phyloP scores from a whole-genome alignment of 352 stramenopile genomes.

The Phytopythium boreale region DNA sequence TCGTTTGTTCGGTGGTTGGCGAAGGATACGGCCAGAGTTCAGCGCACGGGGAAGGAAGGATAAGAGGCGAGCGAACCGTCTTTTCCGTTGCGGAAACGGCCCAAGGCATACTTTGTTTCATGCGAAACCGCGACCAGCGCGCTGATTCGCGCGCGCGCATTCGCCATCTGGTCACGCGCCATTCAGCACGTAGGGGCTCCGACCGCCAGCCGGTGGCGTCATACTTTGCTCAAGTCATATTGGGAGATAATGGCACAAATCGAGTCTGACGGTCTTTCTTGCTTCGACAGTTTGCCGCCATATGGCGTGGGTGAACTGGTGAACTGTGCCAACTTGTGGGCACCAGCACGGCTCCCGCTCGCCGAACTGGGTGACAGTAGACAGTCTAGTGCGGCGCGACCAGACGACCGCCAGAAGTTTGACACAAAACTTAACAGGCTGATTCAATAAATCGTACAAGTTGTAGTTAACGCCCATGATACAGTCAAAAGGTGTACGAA shows the following conservation, averaged over 20 bases:
- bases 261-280: no score
- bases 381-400: background rate
- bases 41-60: background rate
- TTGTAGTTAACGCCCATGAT: background rate
- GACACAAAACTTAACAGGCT: background rate
- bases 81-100: background rate
- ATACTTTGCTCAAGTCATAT: background rate
- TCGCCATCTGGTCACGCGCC: background rate
- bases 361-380: background rate
- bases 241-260: background rate
- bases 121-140: background rate
- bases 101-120: background rate
- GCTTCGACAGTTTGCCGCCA: background rate
- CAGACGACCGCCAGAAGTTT: background rate
- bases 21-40: background rate
- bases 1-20: background rate
- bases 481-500: background rate
- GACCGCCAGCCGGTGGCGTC: background rate
- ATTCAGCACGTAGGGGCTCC: background rate
- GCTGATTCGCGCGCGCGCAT: background rate
- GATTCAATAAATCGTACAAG: background rate
- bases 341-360: background rate
- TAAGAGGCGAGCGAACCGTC: constrained; percentile 1
- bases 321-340: background rate
- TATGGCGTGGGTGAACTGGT: constrained; percentile 5